Conservation (phyloP, 2,329 filamentous ascomycete species). For the Penicillium sp. region DNA sequence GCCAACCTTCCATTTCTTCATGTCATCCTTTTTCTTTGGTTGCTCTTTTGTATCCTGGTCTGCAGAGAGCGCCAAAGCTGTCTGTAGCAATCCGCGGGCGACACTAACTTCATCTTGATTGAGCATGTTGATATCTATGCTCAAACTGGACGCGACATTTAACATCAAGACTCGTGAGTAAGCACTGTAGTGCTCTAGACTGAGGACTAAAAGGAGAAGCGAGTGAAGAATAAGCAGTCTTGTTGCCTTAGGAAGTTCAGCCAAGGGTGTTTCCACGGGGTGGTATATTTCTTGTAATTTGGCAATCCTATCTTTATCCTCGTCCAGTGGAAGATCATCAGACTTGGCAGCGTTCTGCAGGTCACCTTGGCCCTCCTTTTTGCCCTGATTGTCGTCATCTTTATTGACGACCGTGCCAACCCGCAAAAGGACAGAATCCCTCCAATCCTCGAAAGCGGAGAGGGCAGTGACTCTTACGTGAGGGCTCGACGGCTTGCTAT, state of each 20-base stretch:
- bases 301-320: slow-evolving; percentile 25
- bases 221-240: slow-evolving; percentile 67
- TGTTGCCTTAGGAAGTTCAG: slow-evolving; percentile 37
- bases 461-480: slow-evolving; percentile 62
- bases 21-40: slow-evolving; percentile 62
- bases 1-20: slow-evolving; percentile 75
- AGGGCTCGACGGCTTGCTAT: slow-evolving; percentile 25
- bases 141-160: slow-evolving; percentile 66
- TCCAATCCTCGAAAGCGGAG: slow-evolving; percentile 77
- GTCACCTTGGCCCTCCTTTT: slow-evolving; percentile 28
- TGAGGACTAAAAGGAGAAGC: slow-evolving; percentile 68
- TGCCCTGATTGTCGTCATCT: slow-evolving; percentile 42
- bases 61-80: slow-evolving; percentile 73
- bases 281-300: slow-evolving; percentile 48
- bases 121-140: slow-evolving; percentile 63
- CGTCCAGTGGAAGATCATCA: slow-evolving; percentile 19
- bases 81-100: slow-evolving; percentile 69
- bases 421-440: slow-evolving; percentile 64
- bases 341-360: slow-evolving; percentile 21
- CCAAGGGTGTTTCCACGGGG: slow-evolving; percentile 59
- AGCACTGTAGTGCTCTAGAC: slow-evolving; percentile 72
- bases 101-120: slow-evolving; percentile 72
- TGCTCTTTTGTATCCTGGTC: slow-evolving; percentile 74
- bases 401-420: slow-evolving; percentile 66
- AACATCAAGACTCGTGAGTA: slow-evolving; percentile 71